Conservation (phyloP, 73 alveolate genomes). For the Stentor coeruleus region DNA sequence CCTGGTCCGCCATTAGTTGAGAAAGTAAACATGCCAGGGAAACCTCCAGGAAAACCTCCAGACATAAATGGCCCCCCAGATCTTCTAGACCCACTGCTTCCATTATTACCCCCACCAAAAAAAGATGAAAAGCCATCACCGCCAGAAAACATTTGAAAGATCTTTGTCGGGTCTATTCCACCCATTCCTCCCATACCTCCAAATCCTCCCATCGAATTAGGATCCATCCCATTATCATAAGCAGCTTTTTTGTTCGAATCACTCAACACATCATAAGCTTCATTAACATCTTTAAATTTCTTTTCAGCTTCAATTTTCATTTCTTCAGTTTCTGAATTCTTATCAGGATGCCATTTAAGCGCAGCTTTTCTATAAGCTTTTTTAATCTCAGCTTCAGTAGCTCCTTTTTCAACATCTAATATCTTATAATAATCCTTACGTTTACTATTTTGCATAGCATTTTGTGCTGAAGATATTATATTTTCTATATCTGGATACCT, state of each 20-base stretch:
- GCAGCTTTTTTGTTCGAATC: constrained; percentile 92
- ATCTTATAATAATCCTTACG: constrained; percentile 85
- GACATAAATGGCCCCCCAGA: background rate
- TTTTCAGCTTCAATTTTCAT: constrained; percentile 77
- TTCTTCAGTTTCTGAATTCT: constrained; percentile 64
- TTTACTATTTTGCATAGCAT: constrained; percentile 33
- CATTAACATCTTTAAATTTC: constrained; percentile 74
- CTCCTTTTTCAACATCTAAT: constrained; percentile 73
- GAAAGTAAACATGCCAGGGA: background rate
- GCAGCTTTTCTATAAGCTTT: constrained; percentile 87
- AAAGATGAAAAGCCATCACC: constrained; percentile 80
- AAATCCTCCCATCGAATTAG: constrained; percentile 70
- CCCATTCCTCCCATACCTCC: background rate
- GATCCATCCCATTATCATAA: constrained; percentile 94
- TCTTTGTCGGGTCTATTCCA: constrained; percentile 66
- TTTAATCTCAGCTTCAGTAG: constrained; percentile 69
- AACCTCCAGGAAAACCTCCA: constrained; percentile 19
- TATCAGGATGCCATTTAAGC: constrained; percentile 95
- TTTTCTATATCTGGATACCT: constrained; percentile 24
- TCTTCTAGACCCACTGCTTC: background rate
- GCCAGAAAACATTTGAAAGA: constrained; percentile 93
- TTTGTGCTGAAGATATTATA: background rate
- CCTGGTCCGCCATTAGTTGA: background rate
- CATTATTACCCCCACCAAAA: too few relatives aligned
- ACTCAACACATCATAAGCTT: constrained; percentile 83